phyloP scores from a whole-genome alignment of 2,329 filamentous ascomycete species.

The Colletotrichum sp. region DNA sequence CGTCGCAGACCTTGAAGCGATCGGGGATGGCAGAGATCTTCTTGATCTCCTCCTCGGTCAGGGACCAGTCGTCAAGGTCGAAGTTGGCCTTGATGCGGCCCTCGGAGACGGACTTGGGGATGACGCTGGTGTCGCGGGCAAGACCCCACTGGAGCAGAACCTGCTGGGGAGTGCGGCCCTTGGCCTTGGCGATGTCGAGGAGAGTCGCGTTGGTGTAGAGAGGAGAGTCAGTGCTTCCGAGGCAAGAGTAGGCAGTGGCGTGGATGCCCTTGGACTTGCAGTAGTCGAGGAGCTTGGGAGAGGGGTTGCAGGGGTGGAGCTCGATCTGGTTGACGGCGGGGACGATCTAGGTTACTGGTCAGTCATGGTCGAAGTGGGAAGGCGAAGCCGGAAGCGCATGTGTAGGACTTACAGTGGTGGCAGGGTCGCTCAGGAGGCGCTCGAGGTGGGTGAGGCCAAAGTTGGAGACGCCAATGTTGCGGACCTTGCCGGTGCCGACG shows the following conservation, averaged over 20 bases:
- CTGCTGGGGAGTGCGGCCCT: constrained; percentile 76
- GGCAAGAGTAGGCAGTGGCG: constrained; percentile 75
- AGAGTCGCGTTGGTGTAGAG: constrained; percentile 71
- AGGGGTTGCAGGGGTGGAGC: constrained; percentile 81
- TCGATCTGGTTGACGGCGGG: constrained; percentile 84
- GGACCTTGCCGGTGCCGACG: constrained; percentile 70
- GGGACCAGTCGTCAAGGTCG: constrained; percentile 73
- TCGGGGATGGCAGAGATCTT: constrained; percentile 71
- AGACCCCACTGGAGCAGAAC: constrained; percentile 82
- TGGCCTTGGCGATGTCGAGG: constrained; percentile 64
- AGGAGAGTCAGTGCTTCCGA: constrained; percentile 74
- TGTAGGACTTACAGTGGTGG: constrained; percentile 56
- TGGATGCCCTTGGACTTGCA: constrained; percentile 77
- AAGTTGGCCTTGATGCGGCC: constrained; percentile 79
- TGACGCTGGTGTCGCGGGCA: constrained; percentile 80
- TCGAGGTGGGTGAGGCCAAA: constrained; percentile 83
- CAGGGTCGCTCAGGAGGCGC: constrained; percentile 72
- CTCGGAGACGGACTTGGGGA: constrained; percentile 82
- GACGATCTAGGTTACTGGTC: constrained; percentile 44
- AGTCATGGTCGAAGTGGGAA: neutral
- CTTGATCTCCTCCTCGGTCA: constrained; percentile 75
- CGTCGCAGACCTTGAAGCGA: constrained; percentile 83
- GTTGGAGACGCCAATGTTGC: constrained; percentile 86
- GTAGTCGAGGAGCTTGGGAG: constrained; percentile 79
- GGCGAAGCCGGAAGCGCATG: neutral